Conservation (phyloP, 345 rosid genomes). For the Eutrema yunnanense region DNA sequence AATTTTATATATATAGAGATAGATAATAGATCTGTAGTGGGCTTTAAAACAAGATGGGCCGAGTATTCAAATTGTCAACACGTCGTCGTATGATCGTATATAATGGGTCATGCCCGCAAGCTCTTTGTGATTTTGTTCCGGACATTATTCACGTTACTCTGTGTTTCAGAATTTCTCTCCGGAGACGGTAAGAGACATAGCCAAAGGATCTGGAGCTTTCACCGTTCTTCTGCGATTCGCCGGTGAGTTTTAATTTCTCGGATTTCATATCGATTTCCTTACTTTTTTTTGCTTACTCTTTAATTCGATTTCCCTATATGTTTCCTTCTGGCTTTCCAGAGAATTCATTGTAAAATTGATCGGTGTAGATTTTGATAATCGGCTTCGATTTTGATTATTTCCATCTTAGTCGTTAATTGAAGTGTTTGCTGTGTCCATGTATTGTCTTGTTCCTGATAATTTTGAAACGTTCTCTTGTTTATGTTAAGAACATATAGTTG, state of each 20-base stretch:
- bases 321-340: neutral
- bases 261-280: neutral
- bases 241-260: slow-evolving; percentile 2
- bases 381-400: too few relatives aligned
- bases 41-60: neutral
- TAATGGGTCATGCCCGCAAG: too few relatives aligned
- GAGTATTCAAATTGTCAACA: neutral
- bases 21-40: neutral
- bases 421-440: neutral
- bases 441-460: neutral
- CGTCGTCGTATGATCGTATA: neutral
- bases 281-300: neutral
- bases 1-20: too few relatives aligned
- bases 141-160: neutral
- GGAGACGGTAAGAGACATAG: neutral
- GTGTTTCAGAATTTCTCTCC: neutral
- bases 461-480: neutral
- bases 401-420: too few relatives aligned
- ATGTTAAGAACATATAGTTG: slow-evolving; percentile 1
- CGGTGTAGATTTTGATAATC: neutral
- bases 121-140: too few relatives aligned
- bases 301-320: neutral
- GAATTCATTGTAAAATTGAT: neutral
- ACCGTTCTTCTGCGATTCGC: slow-evolving; percentile 7
- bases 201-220: neutral